These are phyloP conservation scores for Musa beccarii DNA, from an alignment of 176 grass and related monocot species.

Conservation along the genomic window DNA sequence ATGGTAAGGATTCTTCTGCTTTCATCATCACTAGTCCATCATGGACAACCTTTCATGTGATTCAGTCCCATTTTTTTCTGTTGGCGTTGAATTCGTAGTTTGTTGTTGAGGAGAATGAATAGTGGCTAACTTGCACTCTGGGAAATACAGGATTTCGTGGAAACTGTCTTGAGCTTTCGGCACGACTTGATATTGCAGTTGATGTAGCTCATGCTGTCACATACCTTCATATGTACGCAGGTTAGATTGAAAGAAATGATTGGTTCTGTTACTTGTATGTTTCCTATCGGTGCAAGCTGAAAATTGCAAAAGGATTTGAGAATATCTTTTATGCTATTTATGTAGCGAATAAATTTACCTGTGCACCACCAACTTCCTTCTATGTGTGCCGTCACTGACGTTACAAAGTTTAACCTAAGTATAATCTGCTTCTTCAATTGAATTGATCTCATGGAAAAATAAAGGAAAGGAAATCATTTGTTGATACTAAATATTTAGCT, in stretches of 20 bases:
- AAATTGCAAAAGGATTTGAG: background rate
- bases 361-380: too few species aligned
- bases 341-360: too few species aligned
- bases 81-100: background rate
- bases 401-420: too few species aligned
- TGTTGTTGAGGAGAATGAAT: background rate
- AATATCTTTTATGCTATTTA: too few species aligned
- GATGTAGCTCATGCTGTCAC: slow-evolving; percentile 90
- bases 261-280: background rate
- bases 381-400: too few species aligned
- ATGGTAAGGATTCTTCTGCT: slow-evolving; percentile 28
- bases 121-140: background rate
- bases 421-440: too few species aligned
- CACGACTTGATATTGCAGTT: slow-evolving; percentile 67
- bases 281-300: background rate
- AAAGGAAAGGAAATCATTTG: too few species aligned
- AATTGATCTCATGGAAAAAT: too few species aligned
- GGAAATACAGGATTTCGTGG: slow-evolving; percentile 36
- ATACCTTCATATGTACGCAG: slow-evolving; percentile 84
- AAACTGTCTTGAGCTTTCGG: slow-evolving; percentile 37
- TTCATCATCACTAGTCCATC: background rate
- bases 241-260: slow-evolving; percentile 7
- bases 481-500: too few species aligned
- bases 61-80: background rate
- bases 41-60: background rate